Evolutionary conservation across 169 alveolate species (phyloP), one percentile per base, ranked within the genome.

Genomic region (Babesia divergens): DNA sequence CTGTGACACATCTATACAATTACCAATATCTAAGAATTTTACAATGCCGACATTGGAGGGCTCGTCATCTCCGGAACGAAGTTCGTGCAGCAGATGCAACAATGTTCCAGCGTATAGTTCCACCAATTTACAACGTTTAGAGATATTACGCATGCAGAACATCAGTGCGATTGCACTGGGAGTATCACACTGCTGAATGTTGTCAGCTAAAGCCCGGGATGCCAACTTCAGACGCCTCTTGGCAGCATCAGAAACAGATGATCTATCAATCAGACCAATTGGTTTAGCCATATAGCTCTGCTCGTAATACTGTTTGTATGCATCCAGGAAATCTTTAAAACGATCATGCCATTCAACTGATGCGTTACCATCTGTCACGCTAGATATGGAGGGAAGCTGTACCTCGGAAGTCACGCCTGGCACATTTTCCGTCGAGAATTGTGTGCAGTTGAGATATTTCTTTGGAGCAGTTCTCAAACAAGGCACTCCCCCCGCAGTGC

Each of bases 211-310:
- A 26, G 26, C 34, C 55, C 44, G 43, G 22, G 52, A 34, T 0
- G 64, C 47, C 59, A 16, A 53, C 49, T 60, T 75, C 53, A 75
- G 29, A 0, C 29, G 34, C 51, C 38, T 66, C 44, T 75, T 62
- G 5, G 22, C 28, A 2, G 43, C 56, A 28, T 37, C 62, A n/a
- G 40, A 22, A 28, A 7, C 6, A n/a, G n/a, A n/a, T n/a, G n/a
- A n/a, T n/a, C n/a, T n/a, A n/a, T n/a, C n/a, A n/a, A n/a, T n/a
- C n/a, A n/a, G n/a, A n/a, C n/a, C n/a, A n/a, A n/a, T n/a, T n/a
- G n/a, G n/a, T n/a, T n/a, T n/a, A n/a, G n/a, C n/a, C n/a, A n/a
- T n/a, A n/a, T n/a, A n/a, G n/a, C n/a, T n/a, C n/a, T n/a, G n/a
- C n/a, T n/a, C n/a, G n/a, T n/a, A n/a, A 47, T 47, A 47, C 55